Evolutionary conservation across 306 rosid genomes (phyloP), one percentile per base, ranked within the genome.

Genomic region (Cucurbita maxima): DNA sequence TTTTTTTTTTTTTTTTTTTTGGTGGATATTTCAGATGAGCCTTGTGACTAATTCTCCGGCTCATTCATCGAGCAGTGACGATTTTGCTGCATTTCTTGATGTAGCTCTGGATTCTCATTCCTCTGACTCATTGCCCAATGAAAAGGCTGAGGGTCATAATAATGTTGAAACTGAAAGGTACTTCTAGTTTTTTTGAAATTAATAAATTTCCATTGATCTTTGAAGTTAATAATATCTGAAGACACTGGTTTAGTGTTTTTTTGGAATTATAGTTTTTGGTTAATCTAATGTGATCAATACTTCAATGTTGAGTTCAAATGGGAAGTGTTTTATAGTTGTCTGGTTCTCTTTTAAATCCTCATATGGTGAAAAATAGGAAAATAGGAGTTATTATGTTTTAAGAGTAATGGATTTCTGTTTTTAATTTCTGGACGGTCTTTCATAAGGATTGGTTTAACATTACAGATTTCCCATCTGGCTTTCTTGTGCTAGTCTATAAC

Each of bases 31-130:
- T 70, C 83, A 81, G 89, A 91, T 88, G 97, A 88, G 90, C 82
- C 84, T 87, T 57, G 88, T 73, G 20, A 75, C 88, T 4, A 88
- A 90, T 80, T 90, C 92, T 75, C 92, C 90, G 0, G 86, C 86
- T 8, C 82, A 83, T 76, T 91, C 92, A 9, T 88, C 96, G 7
- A 83, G 97, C 61, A 91, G 89, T 37, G 96, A 91, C 41, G 97
- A 91, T 80, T 88, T 91, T 34, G 60, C 74, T 10, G 79, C 88
- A 0, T 84, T 40, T 74, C 90, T 91, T 44, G 90, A 87, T 69
- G 75, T 66, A 19, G 82, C 79, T 6, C 80, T 90, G 2, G 89
- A 77, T 76, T 86, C 83, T 13, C 75, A 73, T 55, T 88, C 93
- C 7, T 79, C 87, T 5, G 72, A 72, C 3, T 72, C 89, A 2